A percentile compares a stretch with the other conserved stretches of the same genome.
Conservation (phyloP, 768 basidiomycete species). For the Tubosaeta sp. region DNA sequence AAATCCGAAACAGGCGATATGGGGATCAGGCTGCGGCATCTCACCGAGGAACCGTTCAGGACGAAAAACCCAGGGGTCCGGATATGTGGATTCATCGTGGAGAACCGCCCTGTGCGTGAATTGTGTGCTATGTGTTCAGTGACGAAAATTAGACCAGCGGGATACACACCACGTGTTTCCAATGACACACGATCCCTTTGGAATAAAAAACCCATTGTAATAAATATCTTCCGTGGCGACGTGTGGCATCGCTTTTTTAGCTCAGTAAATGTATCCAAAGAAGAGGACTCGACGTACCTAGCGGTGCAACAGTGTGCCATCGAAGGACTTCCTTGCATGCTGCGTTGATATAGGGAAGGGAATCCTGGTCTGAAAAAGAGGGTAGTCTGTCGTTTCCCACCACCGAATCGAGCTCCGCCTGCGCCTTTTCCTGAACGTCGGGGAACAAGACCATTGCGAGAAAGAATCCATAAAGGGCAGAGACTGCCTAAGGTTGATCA, state of each 20-base stretch:
- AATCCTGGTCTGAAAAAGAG: slow-evolving; percentile 15
- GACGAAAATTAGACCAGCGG: too few relatives aligned
- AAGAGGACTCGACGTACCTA: slow-evolving; percentile 25
- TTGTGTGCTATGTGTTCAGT: slow-evolving; percentile 4
- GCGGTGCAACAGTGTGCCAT: slow-evolving; percentile 18
- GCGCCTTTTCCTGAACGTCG: slow-evolving; percentile 21
- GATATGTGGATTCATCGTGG: not conserved
- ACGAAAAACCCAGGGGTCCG: not conserved
- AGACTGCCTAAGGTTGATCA: slow-evolving; percentile 6
- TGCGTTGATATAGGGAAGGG: slow-evolving; percentile 25
- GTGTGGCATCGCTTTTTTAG: slow-evolving; percentile 13
- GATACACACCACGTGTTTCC: slow-evolving; percentile 24
- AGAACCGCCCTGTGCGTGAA: not conserved
- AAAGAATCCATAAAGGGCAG: slow-evolving; percentile 19
- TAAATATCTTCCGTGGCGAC: slow-evolving; percentile 19
- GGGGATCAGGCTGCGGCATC: not conserved
- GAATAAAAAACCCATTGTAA: slow-evolving; percentile 13
- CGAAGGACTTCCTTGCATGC: slow-evolving; percentile 24
- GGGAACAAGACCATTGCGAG: slow-evolving; percentile 24
- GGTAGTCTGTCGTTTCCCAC: slow-evolving; percentile 22
- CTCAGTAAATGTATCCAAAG: not conserved
- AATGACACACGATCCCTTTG: slow-evolving; percentile 20
- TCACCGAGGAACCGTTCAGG: slow-evolving; percentile 1
- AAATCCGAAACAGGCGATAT: slow-evolving; percentile 20
- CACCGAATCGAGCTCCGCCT: slow-evolving; percentile 23